These are phyloP conservation scores for Lactarius trivialis DNA, from an alignment of 768 basidiomycete genomes.

Conservation along the genomic window DNA sequence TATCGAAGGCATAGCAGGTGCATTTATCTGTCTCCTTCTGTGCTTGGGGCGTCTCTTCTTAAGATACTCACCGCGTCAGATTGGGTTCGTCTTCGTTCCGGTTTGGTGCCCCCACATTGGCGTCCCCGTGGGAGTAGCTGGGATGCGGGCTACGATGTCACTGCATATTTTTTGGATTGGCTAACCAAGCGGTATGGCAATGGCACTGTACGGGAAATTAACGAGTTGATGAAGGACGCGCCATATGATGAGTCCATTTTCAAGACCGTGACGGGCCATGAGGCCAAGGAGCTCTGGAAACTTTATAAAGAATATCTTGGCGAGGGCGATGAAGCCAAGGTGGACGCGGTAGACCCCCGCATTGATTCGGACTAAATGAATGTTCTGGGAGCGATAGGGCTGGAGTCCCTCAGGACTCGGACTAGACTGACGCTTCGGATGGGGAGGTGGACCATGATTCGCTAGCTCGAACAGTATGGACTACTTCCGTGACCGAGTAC, in stretches of 20 bases:
- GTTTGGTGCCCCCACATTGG: constrained; percentile 68
- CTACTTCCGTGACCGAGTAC: constrained; percentile 16
- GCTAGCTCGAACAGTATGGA: constrained; percentile 12
- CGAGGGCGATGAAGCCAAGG: constrained; percentile 9
- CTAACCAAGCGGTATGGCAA: constrained; percentile 45
- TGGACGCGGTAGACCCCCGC: not conserved
- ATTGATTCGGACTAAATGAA: not conserved
- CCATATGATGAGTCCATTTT: constrained; percentile 50
- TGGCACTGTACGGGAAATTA: constrained; percentile 55
- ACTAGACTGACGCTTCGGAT: not conserved
- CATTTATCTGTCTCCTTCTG: constrained; percentile 13
- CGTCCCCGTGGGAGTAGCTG: constrained; percentile 43
- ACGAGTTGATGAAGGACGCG: constrained; percentile 42
- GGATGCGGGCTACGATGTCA: constrained; percentile 73
- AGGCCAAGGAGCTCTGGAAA: constrained; percentile 52
- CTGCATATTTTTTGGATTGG: constrained; percentile 73
- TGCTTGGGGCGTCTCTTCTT: not conserved
- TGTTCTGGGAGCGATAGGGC: too few relatives aligned
- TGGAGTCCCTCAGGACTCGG: not conserved
- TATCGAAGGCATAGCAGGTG: constrained; percentile 76
- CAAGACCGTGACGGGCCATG: constrained; percentile 43
- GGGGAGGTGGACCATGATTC: not conserved
- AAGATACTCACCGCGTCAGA: constrained; percentile 35
- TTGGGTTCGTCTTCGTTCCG: constrained; percentile 59
- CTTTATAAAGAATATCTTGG: constrained; percentile 42